Percentiles rank a stretch among this genome's conserved stretches.
phyloP scores from a whole-genome alignment of 352 stramenopile species.

The Lagenidium giganteum region DNA sequence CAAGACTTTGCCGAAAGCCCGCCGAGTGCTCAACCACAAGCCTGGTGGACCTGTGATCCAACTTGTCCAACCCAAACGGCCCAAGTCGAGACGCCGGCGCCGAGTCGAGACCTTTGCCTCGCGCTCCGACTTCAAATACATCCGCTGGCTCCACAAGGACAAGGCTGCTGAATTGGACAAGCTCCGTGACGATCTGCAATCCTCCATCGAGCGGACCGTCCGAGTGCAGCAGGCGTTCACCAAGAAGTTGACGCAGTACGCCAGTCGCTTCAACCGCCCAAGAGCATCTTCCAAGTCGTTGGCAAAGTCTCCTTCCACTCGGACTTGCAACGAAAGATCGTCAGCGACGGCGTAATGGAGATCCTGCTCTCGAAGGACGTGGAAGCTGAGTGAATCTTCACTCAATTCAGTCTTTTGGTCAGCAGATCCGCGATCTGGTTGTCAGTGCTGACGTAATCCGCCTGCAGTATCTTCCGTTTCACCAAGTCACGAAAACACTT shows the following conservation, averaged over 20 bases:
- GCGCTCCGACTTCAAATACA: neutral
- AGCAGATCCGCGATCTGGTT: too few relatives aligned
- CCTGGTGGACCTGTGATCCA: too few relatives aligned
- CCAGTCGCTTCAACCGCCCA: neutral
- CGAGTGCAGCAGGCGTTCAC: neutral
- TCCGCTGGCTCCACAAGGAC: neutral
- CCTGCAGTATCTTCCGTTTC: too few relatives aligned
- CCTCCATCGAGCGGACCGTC: neutral
- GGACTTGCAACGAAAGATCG: slow-evolving; percentile 5
- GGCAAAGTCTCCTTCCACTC: slow-evolving; percentile 6
- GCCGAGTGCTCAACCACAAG: too few relatives aligned
- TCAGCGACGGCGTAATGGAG: neutral
- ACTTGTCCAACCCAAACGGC: too few relatives aligned
- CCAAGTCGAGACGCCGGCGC: too few relatives aligned
- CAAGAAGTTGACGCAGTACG: neutral
- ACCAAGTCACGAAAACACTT: too few relatives aligned
- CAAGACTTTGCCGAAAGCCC: too few relatives aligned
- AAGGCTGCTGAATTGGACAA: neutral
- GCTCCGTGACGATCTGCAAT: neutral
- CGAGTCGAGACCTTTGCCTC: neutral
- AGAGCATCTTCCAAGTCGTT: neutral
- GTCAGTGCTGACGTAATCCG: too few relatives aligned
- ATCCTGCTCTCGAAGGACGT: too few relatives aligned
- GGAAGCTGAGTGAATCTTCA: too few relatives aligned
- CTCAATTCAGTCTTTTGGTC: too few relatives aligned